Evolutionary conservation across 306 rosid genomes (phyloP).

Genomic region (Medicago lupulina): DNA sequence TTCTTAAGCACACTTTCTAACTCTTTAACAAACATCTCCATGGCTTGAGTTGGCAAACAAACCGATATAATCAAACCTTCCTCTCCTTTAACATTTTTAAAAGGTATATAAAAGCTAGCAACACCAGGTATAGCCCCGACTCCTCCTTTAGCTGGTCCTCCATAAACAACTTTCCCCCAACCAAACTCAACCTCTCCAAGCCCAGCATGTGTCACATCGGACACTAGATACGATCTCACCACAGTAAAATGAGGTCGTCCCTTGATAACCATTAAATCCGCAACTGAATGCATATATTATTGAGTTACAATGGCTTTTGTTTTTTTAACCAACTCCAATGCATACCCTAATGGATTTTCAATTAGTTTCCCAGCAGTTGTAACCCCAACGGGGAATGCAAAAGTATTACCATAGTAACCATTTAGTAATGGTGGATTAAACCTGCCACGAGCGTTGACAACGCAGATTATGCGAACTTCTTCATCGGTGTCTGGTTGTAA

Average conservation of each 20-base stretch:
- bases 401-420: conserved; percentile 65
- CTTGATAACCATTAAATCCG: not conserved
- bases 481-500: not conserved
- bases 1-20: not conserved
- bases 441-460: conserved; percentile 45
- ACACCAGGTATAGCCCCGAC: not conserved
- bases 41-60: not conserved
- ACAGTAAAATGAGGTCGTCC: not conserved
- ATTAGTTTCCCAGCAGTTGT: conserved; percentile 49
- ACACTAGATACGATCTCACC: not conserved
- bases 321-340: not conserved
- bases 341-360: conserved; percentile 51
- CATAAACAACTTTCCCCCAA: not conserved
- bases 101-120: not conserved
- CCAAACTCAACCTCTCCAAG: not conserved
- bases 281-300: conserved; percentile 50
- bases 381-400: conserved; percentile 49
- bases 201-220: not conserved
- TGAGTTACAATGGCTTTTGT: conserved; percentile 51
- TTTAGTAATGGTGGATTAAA: conserved; percentile 49
- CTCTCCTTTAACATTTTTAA: not conserved
- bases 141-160: not conserved
- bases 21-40: not conserved
- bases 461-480: not conserved
- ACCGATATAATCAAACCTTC: not conserved